Percentiles rank a stretch among this genome's conserved stretches.
Evolutionary conservation across 306 rosid species (phyloP).

Genomic region (Vachellia collinsii): DNA sequence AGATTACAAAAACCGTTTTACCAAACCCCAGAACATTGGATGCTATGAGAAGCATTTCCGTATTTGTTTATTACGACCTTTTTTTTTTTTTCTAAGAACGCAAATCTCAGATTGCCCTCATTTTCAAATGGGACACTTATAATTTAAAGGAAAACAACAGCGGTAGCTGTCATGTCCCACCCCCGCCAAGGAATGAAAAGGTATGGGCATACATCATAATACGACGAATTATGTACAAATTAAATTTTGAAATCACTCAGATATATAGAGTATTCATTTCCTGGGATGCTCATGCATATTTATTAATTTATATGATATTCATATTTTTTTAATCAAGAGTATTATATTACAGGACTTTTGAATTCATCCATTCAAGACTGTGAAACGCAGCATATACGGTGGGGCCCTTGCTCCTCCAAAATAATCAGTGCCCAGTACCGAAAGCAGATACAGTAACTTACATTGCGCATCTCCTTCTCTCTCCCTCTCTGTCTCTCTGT

Average conservation of each 20-base stretch:
- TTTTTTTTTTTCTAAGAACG: neutral
- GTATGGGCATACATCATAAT: constrained; percentile 15
- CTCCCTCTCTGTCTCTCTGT: constrained; percentile 37
- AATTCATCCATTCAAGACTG: constrained; percentile 4
- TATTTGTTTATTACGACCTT: constrained; percentile 1
- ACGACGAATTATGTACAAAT: neutral
- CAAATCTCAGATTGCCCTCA: constrained; percentile 46
- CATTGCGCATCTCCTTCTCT: constrained; percentile 39
- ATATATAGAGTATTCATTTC: neutral
- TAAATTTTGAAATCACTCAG: neutral
- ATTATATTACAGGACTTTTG: neutral
- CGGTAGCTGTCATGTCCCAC: constrained; percentile 1
- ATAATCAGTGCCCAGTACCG: constrained; percentile 73
- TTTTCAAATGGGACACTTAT: constrained; percentile 31
- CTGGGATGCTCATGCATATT: neutral
- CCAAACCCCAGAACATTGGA: constrained; percentile 28
- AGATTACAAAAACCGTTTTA: neutral
- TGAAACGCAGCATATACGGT: constrained; percentile 28
- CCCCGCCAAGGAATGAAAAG: neutral
- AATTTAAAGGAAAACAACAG: constrained; percentile 1
- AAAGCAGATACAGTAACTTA: constrained; percentile 45
- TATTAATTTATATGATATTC: neutral
- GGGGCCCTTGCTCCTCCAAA: constrained; percentile 56
- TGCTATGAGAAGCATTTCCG: constrained; percentile 20
- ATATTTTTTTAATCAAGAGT: neutral